phyloP scores from a whole-genome alignment of 768 basidiomycete species.

The Royoungia palumana region DNA sequence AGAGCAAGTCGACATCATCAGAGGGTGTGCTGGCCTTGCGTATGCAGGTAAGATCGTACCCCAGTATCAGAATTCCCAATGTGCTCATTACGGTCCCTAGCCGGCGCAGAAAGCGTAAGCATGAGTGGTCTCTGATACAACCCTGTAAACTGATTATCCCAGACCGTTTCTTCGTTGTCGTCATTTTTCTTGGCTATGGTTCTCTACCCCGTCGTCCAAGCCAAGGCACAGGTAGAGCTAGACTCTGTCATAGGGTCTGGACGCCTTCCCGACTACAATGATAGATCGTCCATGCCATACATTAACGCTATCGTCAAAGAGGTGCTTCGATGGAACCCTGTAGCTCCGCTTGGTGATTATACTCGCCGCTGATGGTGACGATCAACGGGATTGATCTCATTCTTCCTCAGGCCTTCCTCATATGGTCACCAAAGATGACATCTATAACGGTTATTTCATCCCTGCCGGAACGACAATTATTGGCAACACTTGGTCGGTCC shows the following conservation, averaged over 20 bases:
- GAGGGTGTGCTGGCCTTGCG: slow-evolving; percentile 43
- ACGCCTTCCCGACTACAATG: slow-evolving; percentile 31
- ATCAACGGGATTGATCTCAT: slow-evolving; percentile 10
- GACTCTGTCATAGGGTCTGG: slow-evolving; percentile 26
- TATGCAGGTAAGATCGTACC: slow-evolving; percentile 39
- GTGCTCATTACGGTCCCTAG: slow-evolving; percentile 19
- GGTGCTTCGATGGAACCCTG: slow-evolving; percentile 32
- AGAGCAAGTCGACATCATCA: slow-evolving; percentile 34
- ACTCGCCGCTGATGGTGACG: slow-evolving; percentile 9
- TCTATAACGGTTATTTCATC: slow-evolving; percentile 31
- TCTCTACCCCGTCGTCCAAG: slow-evolving; percentile 27
- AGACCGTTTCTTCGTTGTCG: slow-evolving; percentile 31
- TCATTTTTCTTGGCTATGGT: slow-evolving; percentile 32
- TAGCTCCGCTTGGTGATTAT: slow-evolving; percentile 32
- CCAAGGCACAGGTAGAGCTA: slow-evolving; percentile 28
- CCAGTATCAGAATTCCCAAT: not conserved
- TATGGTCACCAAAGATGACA: slow-evolving; percentile 32
- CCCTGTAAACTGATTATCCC: slow-evolving; percentile 2
- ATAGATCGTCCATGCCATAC: slow-evolving; percentile 25
- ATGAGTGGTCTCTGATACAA: not conserved
- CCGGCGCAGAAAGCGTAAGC: slow-evolving; percentile 40
- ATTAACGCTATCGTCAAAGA: slow-evolving; percentile 30
- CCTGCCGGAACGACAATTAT: slow-evolving; percentile 47
- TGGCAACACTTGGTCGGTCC: slow-evolving; percentile 53
- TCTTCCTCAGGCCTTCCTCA: slow-evolving; percentile 28